A percentile compares a stretch with the other conserved stretches of the same genome.
Evolutionary conservation across 495 filamentous ascomycete species (phyloP).

Genomic region (Podospora comata): DNA sequence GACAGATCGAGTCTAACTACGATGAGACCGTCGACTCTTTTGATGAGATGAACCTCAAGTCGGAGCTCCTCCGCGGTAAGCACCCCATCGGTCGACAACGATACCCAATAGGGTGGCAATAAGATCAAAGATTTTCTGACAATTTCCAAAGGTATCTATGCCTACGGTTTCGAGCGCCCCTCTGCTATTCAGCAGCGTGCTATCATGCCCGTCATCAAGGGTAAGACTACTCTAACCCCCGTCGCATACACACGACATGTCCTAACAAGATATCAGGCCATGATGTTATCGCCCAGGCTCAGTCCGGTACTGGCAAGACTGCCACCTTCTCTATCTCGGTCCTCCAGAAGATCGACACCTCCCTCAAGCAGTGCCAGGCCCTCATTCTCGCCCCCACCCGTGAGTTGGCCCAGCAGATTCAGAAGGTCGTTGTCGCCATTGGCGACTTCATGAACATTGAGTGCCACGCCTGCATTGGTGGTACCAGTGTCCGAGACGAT

Average conservation of each 20-base stretch:
- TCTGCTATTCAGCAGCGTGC: constrained; percentile 99
- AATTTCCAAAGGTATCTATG: constrained; percentile 78
- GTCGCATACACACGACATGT: not conserved
- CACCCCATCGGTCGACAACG: constrained; percentile 10
- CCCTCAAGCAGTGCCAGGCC: constrained; percentile 83
- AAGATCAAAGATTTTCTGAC: constrained; percentile 18
- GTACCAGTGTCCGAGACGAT: constrained; percentile 95
- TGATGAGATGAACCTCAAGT: constrained; percentile 94
- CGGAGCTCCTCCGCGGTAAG: constrained; percentile 95
- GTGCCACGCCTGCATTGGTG: constrained; percentile 98
- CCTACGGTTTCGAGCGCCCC: constrained; percentile 98
- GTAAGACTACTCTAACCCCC: constrained; percentile 52
- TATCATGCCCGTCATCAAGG: constrained; percentile 99
- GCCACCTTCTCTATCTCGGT: constrained; percentile 98
- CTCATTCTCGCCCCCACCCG: constrained; percentile 96
- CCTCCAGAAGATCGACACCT: constrained; percentile 87
- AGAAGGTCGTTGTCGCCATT: constrained; percentile 93
- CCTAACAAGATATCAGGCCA: constrained; percentile 58
- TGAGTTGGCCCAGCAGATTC: constrained; percentile 96
- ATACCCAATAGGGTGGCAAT: constrained; percentile 12
- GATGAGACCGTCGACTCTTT: constrained; percentile 99
- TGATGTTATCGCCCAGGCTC: constrained; percentile 98
- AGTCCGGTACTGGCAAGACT: constrained; percentile 98
- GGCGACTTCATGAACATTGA: constrained; percentile 99
- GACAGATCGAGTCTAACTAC: constrained; percentile 99